Conservation (phyloP, 1,284 basidiomycete species). For the Erythrobasidium hasegawianum region DNA sequence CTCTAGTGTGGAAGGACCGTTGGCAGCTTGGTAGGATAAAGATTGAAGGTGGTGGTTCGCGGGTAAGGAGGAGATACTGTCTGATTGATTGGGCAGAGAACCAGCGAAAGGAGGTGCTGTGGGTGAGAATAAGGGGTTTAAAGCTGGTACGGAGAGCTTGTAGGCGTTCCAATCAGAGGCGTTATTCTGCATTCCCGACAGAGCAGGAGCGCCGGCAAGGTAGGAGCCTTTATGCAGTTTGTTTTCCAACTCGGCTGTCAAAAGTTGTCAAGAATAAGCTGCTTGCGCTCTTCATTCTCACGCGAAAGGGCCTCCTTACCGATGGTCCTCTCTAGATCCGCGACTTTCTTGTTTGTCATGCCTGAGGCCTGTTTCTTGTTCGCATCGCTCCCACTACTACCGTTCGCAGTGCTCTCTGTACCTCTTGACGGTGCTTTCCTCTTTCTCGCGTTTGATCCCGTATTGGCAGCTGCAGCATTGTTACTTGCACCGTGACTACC, state of each 20-base stretch:
- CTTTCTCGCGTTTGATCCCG: background rate
- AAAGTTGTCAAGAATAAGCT: background rate
- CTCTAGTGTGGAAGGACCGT: too few species aligned
- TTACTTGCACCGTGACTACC: background rate
- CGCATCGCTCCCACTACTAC: background rate
- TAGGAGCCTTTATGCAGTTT: background rate
- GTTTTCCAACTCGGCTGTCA: background rate
- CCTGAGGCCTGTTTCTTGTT: background rate
- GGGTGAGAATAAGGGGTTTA: too few species aligned
- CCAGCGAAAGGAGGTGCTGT: too few species aligned
- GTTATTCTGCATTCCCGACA: too few species aligned
- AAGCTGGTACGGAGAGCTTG: too few species aligned
- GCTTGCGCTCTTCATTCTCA: too few species aligned
- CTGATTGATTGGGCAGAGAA: too few species aligned
- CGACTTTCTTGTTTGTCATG: conserved; percentile 1
- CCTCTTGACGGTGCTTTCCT: background rate
- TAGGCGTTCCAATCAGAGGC: too few species aligned
- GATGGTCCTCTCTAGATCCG: background rate
- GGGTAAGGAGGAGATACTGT: too few species aligned
- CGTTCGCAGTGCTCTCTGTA: background rate
- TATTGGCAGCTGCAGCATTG: background rate
- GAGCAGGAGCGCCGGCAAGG: too few species aligned
- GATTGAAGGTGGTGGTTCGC: too few species aligned
- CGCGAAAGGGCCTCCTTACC: background rate
- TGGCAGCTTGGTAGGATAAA: too few species aligned